A percentile compares a stretch with the other conserved stretches of the same genome.
Conservation (phyloP, 164 flowering plant species). For the Tetracentron sinense region DNA sequence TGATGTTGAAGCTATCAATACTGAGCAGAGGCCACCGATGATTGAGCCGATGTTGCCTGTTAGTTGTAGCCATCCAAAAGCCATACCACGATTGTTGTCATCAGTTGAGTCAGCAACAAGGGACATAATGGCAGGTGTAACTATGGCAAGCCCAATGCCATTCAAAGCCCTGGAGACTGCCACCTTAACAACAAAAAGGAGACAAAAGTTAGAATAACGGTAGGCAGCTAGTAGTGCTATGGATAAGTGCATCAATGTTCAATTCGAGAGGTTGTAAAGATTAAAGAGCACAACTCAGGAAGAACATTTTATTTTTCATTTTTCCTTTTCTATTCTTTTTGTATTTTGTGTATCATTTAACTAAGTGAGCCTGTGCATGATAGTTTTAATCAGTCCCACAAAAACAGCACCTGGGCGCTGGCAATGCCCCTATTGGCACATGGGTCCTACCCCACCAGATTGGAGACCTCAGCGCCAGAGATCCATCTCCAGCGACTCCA, state of each 20-base stretch:
- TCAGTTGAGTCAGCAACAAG: conserved; percentile 38
- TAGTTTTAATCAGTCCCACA: too few species aligned
- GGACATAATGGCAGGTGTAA: conserved; percentile 78
- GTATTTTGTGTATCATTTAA: too few species aligned
- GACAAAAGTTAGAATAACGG: background rate
- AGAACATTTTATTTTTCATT: too few species aligned
- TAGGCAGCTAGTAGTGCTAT: too few species aligned
- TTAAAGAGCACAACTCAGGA: background rate
- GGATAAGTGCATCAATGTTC: background rate
- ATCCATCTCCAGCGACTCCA: too few species aligned
- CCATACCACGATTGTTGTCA: conserved; percentile 35
- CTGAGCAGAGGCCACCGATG: conserved; percentile 39
- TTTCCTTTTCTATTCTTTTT: too few species aligned
- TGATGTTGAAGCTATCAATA: conserved; percentile 11
- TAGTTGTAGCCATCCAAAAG: conserved; percentile 93
- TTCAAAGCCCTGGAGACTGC: conserved; percentile 58
- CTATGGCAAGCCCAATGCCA: conserved; percentile 21
- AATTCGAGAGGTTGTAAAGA: background rate
- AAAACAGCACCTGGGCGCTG: too few species aligned
- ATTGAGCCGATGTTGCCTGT: conserved; percentile 76
- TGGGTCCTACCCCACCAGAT: too few species aligned
- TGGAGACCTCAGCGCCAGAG: too few species aligned
- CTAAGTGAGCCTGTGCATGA: too few species aligned
- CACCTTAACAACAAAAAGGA: conserved; percentile 33
- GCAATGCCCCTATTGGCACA: too few species aligned